Conservation (phyloP, 208 protist species). For the Leishmania guyanensis region DNA sequence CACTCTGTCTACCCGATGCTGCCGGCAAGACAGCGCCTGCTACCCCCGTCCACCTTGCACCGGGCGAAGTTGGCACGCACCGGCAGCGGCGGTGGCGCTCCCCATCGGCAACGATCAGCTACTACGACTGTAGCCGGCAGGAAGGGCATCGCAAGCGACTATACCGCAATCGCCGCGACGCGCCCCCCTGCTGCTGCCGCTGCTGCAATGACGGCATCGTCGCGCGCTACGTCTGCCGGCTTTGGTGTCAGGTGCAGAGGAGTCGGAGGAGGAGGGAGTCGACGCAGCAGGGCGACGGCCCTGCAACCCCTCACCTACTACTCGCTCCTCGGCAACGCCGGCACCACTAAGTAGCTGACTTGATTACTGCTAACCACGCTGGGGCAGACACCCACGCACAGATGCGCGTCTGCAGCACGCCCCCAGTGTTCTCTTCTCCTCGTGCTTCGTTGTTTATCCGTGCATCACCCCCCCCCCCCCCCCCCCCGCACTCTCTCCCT, state of each 20-base stretch:
- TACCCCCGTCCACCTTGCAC: constrained; percentile 8
- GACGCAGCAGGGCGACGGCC: neutral
- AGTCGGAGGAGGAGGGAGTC: neutral
- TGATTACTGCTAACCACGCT: neutral
- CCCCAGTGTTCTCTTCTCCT: neutral
- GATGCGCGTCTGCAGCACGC: neutral
- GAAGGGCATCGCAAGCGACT: neutral
- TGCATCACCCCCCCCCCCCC: no score
- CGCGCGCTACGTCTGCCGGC: neutral
- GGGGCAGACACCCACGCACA: neutral
- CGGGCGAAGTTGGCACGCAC: constrained; percentile 19
- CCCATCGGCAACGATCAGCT: neutral
- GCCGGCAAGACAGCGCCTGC: neutral
- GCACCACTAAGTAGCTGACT: constrained; percentile 20
- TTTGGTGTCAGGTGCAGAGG: neutral
- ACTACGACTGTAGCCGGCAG: neutral
- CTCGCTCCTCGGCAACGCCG: constrained; percentile 1
- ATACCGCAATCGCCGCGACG: no score
- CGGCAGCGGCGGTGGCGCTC: constrained; percentile 12
- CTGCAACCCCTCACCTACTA: constrained; percentile 13
- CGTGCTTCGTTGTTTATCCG: neutral
- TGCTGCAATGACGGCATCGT: neutral
- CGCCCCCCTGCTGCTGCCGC: neutral
- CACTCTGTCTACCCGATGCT: neutral
- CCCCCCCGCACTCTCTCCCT: neutral